These are phyloP conservation scores for Leishmania lainsoni DNA, from an alignment of 208 protist species.

Conservation along the genomic window DNA sequence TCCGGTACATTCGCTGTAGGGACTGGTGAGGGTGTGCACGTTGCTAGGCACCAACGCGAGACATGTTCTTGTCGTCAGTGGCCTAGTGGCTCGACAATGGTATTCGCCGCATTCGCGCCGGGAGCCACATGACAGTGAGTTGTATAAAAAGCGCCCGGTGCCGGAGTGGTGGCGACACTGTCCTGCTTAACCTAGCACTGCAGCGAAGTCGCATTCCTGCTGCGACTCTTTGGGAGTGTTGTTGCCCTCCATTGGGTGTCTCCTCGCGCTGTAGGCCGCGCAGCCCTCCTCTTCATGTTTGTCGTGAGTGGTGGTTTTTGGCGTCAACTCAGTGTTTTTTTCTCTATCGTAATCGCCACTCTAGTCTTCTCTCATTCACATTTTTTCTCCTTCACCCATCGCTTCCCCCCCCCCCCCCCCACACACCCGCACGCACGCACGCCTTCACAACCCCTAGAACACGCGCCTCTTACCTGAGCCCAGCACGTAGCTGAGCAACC, in stretches of 20 bases:
- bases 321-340: background rate
- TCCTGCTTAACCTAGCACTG: too few relatives aligned
- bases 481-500: background rate
- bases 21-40: background rate
- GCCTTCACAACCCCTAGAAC: background rate
- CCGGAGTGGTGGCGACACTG: background rate
- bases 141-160: too few relatives aligned
- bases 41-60: too few relatives aligned
- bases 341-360: background rate
- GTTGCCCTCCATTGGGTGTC: background rate
- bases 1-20: background rate
- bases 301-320: background rate
- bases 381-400: background rate
- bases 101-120: background rate
- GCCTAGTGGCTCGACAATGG: background rate
- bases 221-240: background rate
- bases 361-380: background rate
- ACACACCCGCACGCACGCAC: background rate
- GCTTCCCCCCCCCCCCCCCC: too few relatives aligned
- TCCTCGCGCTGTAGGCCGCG: background rate
- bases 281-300: background rate
- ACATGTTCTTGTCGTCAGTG: background rate
- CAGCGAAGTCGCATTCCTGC: background rate
- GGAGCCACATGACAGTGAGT: background rate
- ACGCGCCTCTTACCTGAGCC: background rate